A percentile compares a stretch with the other conserved stretches of the same genome.
phyloP scores from a whole-genome alignment of 495 filamentous ascomycete genomes.

The Penicillium atrosanguineum region DNA sequence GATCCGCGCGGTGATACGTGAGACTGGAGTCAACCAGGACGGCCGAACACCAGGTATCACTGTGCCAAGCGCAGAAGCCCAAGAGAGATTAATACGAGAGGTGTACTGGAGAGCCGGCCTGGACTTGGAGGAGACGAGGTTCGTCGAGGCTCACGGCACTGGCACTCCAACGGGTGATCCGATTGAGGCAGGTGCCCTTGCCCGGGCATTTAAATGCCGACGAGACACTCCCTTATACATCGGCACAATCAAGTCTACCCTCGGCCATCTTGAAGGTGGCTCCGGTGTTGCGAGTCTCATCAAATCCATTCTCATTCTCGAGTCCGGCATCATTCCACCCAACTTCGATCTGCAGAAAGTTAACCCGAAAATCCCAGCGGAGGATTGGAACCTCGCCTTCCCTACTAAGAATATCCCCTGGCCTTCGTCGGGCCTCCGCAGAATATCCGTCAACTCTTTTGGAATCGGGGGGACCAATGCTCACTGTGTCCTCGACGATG shows the following conservation, averaged over 20 bases:
- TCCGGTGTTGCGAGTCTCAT: constrained; percentile 44
- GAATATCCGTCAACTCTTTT: constrained; percentile 56
- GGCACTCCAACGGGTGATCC: constrained; percentile 52
- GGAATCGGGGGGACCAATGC: constrained; percentile 66
- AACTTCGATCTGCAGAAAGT: constrained; percentile 31
- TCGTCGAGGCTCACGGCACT: constrained; percentile 47
- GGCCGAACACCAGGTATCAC: constrained; percentile 48
- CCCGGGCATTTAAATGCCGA: constrained; percentile 23
- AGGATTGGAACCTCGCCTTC: constrained; percentile 18
- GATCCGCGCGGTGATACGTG: constrained; percentile 40
- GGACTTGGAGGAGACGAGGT: constrained; percentile 35
- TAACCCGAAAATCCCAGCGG: constrained; percentile 28
- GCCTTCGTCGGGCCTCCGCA: constrained; percentile 33
- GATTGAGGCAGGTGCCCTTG: constrained; percentile 51
- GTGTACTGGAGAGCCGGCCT: constrained; percentile 39
- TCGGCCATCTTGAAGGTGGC: constrained; percentile 47
- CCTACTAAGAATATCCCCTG: constrained; percentile 14
- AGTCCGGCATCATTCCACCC: constrained; percentile 39
- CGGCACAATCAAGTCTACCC: constrained; percentile 41
- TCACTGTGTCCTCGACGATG: constrained; percentile 57
- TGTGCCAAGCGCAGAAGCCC: constrained; percentile 36
- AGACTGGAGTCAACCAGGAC: constrained; percentile 45
- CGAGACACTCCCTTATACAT: constrained; percentile 21
- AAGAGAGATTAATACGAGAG: constrained; percentile 41
- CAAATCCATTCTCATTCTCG: constrained; percentile 37